A percentile compares a stretch with the other conserved stretches of the same genome.
phyloP scores from a whole-genome alignment of 1,284 basidiomycete species.

The Rhodofomes roseus region DNA sequence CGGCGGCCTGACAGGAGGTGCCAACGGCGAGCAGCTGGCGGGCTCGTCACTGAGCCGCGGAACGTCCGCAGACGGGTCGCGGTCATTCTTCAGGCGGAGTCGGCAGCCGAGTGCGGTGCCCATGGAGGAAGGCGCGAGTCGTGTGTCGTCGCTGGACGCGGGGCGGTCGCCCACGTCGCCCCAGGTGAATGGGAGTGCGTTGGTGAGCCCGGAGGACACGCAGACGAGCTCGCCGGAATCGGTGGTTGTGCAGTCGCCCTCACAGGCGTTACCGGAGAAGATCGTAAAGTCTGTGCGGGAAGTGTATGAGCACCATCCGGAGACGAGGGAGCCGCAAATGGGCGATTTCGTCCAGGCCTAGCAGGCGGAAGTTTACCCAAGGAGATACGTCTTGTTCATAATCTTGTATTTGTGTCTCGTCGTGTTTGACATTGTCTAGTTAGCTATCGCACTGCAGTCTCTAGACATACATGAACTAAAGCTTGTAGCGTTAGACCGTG shows the following conservation, averaged over 20 bases:
- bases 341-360: slow-evolving; percentile 14
- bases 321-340: slow-evolving; percentile 15
- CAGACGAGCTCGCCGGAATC: not conserved
- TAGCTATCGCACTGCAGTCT: not conserved
- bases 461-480: not conserved
- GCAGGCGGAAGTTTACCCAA: not conserved
- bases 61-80: not conserved
- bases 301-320: slow-evolving; percentile 16
- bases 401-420: not conserved
- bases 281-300: slow-evolving; percentile 5
- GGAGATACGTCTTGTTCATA: not conserved
- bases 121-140: not conserved
- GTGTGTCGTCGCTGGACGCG: not conserved
- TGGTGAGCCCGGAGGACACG: not conserved
- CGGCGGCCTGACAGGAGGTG: not conserved
- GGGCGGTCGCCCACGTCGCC: not conserved
- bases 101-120: not conserved
- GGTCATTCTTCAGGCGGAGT: not conserved
- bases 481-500: not conserved
- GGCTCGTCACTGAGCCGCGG: not conserved
- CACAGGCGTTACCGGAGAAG: not conserved
- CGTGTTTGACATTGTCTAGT: not conserved
- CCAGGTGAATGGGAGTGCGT: not conserved
- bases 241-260: not conserved
- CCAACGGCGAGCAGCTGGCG: not conserved